Evolutionary conservation across 2,329 filamentous ascomycete genomes (phyloP), one percentile per base, ranked within the genome.

Genomic region (Nigrospora osmanthi): DNA sequence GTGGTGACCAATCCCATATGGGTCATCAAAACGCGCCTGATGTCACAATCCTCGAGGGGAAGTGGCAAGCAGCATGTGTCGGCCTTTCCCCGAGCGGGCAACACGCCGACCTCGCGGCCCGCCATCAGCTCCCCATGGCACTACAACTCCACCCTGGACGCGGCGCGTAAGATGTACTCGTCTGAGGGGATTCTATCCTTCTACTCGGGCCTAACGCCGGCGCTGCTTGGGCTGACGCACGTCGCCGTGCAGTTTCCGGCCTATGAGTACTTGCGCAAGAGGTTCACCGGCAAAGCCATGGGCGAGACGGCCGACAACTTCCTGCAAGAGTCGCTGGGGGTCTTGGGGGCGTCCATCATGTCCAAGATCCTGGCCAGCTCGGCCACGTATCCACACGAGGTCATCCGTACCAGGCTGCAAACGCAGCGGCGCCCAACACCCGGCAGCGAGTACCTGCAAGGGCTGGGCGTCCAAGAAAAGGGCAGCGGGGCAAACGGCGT

Each of bases 11-110:
- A 97, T 64, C 93, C 93, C 1, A 98, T 98, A 49, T 98, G 93
- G 93, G 93, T 98, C 34, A 95, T 98, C 70, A 98, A 98, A 69
- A 98, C 93, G 40, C 79, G 93, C 54, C 78, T 98, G 55, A 97
- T 97, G 93, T 95, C 93, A 34, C 93, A 97, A 69, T 85, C 58
- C 60, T 75, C 63, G 60, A 62, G 57, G 49, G 14, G n/a, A 10
- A 71, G 64, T 60, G 66, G 60, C 63, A 71, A 66, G 60, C 71
- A 60, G 59, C 71, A 64, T 14, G 66, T 69, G 51, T 70, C 67
- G 23, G 50, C 61, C 48, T 69, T 71, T 48, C 71, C 76, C 38
- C 72, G 72, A 53, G 66, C 73, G 12, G 60, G 66, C 44, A 77
- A 70, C 57, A 78, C 75, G 3, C 75, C 77, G 16, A 78, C 77